Evolutionary conservation across 2,329 filamentous ascomycete genomes (phyloP).

Genomic region (Cordyceps fumosorosea): DNA sequence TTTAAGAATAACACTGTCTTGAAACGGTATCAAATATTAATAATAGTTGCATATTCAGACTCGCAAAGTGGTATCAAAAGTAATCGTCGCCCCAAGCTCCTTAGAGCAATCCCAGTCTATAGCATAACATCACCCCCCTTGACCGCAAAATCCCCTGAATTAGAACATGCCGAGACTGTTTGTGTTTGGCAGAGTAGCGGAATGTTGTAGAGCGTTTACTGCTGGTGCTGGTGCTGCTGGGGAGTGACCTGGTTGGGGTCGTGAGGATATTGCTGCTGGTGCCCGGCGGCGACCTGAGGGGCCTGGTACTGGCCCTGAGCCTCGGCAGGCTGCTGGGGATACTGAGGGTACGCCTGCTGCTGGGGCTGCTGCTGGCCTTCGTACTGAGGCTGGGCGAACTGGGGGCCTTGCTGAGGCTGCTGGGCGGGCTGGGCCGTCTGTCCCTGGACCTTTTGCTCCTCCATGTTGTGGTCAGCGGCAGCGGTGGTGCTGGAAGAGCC

Average conservation of each 20-base stretch:
- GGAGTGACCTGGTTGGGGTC: conserved; percentile 15
- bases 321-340: conserved; percentile 13
- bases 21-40: background rate
- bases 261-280: conserved; percentile 6
- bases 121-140: background rate
- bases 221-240: conserved; percentile 15
- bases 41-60: background rate
- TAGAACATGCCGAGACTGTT: background rate
- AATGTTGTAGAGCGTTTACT: background rate
- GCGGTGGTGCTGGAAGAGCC: conserved; percentile 10
- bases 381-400: conserved; percentile 19
- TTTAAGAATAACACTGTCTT: background rate
- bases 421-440: conserved; percentile 23
- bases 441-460: conserved; percentile 18
- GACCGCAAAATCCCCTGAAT: background rate
- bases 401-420: conserved; percentile 14
- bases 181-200: background rate
- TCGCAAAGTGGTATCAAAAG: conserved; percentile 11
- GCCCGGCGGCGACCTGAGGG: background rate
- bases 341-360: conserved; percentile 2
- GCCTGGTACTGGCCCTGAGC: conserved; percentile 1
- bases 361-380: conserved; percentile 16
- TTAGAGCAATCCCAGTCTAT: background rate
- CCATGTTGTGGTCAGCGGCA: conserved; percentile 26
- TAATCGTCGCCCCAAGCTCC: background rate